These are phyloP conservation scores for Naganishia randhawae DNA, from an alignment of 768 basidiomycete genomes.

Conservation along the genomic window DNA sequence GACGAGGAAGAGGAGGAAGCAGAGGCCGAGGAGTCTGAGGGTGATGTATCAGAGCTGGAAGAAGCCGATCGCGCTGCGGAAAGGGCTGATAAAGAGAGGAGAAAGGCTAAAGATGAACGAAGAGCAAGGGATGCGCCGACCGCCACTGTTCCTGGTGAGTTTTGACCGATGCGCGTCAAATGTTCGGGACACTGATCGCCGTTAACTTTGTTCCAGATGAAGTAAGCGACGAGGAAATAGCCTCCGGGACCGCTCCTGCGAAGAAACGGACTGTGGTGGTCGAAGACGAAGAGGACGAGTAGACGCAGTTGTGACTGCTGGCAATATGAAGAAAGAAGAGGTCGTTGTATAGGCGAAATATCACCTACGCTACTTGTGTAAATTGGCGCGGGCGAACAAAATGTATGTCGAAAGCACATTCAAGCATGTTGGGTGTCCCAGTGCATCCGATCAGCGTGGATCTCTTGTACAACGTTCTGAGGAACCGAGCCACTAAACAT, in stretches of 20 bases:
- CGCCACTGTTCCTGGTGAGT: slow-evolving; percentile 3
- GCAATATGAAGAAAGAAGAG: background rate
- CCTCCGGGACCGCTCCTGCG: background rate
- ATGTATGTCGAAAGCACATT: no score
- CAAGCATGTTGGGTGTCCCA: no score
- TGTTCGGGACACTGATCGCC: background rate
- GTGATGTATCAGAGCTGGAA: slow-evolving; percentile 38
- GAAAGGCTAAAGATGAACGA: slow-evolving; percentile 20
- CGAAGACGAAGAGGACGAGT: slow-evolving; percentile 25
- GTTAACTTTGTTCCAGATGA: background rate
- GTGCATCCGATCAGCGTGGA: no score
- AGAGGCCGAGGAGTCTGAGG: slow-evolving; percentile 44
- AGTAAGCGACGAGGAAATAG: slow-evolving; percentile 23
- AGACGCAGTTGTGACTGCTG: background rate
- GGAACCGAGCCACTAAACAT: slow-evolving; percentile 7
- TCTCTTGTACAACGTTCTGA: no score
- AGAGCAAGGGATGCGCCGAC: slow-evolving; percentile 9
- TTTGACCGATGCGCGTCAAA: background rate
- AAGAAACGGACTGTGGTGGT: slow-evolving; percentile 19
- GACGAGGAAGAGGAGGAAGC: slow-evolving; percentile 33
- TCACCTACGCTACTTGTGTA: no score
- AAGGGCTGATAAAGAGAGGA: slow-evolving; percentile 28
- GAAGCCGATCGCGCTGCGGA: slow-evolving; percentile 40
- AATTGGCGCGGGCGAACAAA: no score
- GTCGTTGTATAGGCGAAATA: background rate